Percentiles rank a stretch among this genome's conserved stretches.
Evolutionary conservation across 257 asterid species (phyloP).

Genomic region (Fraxinus anomala): DNA sequence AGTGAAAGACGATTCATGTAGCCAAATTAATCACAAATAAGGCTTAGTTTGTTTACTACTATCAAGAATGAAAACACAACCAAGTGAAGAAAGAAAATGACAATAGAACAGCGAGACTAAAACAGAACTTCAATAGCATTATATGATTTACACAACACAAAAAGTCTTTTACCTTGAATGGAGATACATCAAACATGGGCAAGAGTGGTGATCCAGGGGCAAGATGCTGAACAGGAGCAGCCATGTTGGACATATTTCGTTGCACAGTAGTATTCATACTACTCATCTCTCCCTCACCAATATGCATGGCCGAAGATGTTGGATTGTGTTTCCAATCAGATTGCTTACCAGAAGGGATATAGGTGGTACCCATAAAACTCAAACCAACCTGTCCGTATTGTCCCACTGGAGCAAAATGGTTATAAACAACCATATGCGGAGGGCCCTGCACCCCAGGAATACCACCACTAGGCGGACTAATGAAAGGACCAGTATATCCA

Average conservation of each 20-base stretch:
- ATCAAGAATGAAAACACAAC: not conserved
- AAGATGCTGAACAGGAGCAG: conserved; percentile 71
- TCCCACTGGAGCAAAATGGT: conserved; percentile 97
- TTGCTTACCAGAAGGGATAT: conserved; percentile 88
- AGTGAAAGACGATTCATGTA: not conserved
- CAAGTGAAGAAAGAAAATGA: not conserved
- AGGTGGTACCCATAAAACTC: conserved; percentile 95
- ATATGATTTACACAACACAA: conserved; percentile 1
- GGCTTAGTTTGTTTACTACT: not conserved
- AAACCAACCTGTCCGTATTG: conserved; percentile 96
- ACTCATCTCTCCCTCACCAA: conserved; percentile 64
- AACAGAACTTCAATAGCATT: not conserved
- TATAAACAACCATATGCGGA: conserved; percentile 94
- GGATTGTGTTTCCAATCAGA: conserved; percentile 84
- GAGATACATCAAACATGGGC: conserved; percentile 88
- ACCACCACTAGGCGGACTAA: conserved; percentile 78
- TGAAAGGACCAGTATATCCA: conserved; percentile 78
- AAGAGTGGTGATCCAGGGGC: conserved; percentile 85
- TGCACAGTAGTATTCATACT: conserved; percentile 55
- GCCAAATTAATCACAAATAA: not conserved
- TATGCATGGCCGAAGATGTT: conserved; percentile 53
- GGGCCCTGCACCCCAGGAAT: conserved; percentile 91
- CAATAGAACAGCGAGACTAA: not conserved
- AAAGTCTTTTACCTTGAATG: conserved; percentile 69
- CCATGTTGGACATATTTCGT: conserved; percentile 55